These are phyloP conservation scores for Kurtzmaniella quercitrusa DNA, from an alignment of 1,139 yeast species.

Conservation along the genomic window DNA sequence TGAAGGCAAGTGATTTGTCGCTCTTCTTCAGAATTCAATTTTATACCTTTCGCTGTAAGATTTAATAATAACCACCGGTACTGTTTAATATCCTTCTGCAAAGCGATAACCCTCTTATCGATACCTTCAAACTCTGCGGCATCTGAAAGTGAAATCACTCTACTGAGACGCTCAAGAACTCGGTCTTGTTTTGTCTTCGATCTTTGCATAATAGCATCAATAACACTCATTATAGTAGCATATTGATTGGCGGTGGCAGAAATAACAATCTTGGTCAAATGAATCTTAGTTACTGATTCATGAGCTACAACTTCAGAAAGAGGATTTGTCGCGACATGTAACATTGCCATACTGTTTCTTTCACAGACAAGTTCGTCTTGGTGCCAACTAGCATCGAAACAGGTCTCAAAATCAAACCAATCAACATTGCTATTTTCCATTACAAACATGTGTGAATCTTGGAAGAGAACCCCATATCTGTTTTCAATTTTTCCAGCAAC, in stretches of 20 bases:
- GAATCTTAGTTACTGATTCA: constrained; percentile 36
- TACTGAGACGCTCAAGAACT: constrained; percentile 57
- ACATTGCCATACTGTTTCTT: constrained; percentile 56
- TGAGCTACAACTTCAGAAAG: constrained; percentile 1
- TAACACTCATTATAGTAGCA: constrained; percentile 58
- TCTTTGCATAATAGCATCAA: constrained; percentile 62
- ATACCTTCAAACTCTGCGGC: constrained; percentile 56
- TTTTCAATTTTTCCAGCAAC: constrained; percentile 57
- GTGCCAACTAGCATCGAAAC: constrained; percentile 62
- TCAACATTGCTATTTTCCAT: constrained; percentile 58
- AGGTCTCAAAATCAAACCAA: constrained; percentile 71
- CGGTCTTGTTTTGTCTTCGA: constrained; percentile 59
- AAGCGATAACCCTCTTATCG: constrained; percentile 43
- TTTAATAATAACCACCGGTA: constrained; percentile 43
- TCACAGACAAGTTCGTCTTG: constrained; percentile 57
- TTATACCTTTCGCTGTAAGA: constrained; percentile 28
- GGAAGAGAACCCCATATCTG: constrained; percentile 63
- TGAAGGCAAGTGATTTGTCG: constrained; percentile 39
- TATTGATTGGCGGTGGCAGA: constrained; percentile 75
- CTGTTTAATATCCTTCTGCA: constrained; percentile 54
- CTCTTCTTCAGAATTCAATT: constrained; percentile 20
- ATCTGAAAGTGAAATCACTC: constrained; percentile 66
- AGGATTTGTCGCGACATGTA: constrained; percentile 24
- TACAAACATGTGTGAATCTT: constrained; percentile 70
- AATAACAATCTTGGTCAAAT: constrained; percentile 66